These are phyloP conservation scores for Primulina tabacum DNA, from an alignment of 257 asterid genomes.

Conservation along the genomic window DNA sequence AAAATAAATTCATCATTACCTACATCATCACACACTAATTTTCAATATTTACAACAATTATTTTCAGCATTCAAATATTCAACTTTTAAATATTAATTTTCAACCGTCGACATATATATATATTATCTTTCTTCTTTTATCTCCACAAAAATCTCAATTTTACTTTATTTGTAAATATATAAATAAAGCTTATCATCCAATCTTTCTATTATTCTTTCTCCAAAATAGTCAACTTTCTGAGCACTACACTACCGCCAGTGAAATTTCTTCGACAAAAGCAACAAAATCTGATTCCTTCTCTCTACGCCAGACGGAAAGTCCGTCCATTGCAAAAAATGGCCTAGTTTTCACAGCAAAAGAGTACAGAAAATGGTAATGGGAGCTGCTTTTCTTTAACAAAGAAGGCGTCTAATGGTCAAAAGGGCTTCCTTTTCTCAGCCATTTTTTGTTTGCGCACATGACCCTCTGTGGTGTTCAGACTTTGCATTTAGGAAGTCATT, in stretches of 20 bases:
- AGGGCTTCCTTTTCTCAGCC: constrained; percentile 37
- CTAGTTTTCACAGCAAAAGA: constrained; percentile 29
- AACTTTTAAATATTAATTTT: too few relatives aligned
- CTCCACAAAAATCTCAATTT: too few relatives aligned
- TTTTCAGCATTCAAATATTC: too few relatives aligned
- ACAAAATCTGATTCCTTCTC: constrained; percentile 36
- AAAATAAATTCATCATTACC: too few relatives aligned
- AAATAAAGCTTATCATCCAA: not conserved
- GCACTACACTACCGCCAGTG: constrained; percentile 25
- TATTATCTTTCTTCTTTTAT: too few relatives aligned
- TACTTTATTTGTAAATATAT: too few relatives aligned
- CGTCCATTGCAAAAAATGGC: constrained; percentile 45
- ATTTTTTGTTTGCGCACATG: constrained; percentile 33
- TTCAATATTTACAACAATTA: too few relatives aligned
- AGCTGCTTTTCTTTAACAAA: constrained; percentile 38
- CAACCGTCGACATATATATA: too few relatives aligned
- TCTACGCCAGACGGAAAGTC: constrained; percentile 37
- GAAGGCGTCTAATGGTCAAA: constrained; percentile 41
- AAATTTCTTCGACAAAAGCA: constrained; percentile 36
- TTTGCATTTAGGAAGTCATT: constrained; percentile 11
- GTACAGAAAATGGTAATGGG: constrained; percentile 26
- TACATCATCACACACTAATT: too few relatives aligned
- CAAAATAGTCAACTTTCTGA: constrained; percentile 32
- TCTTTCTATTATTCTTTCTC: not conserved
- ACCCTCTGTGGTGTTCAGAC: constrained; percentile 31